phyloP scores from a whole-genome alignment of 192 early-diverging fungal species.

The Backusella westeae region DNA sequence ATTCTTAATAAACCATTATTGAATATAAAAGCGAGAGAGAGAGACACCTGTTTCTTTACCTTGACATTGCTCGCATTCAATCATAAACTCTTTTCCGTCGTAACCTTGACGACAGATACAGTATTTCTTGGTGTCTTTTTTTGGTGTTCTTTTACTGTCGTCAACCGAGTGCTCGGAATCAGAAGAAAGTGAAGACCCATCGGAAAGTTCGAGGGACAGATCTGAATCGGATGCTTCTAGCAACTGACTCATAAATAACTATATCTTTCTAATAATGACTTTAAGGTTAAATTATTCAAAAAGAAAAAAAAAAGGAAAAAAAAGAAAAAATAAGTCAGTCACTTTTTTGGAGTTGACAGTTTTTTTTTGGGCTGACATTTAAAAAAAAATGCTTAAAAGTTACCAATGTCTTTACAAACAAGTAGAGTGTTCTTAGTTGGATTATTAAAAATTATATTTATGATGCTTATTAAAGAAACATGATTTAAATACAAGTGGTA shows the following conservation, averaged over 20 bases:
- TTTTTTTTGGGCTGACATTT: background rate
- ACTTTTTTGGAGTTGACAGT: too few species aligned
- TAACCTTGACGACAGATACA: slow-evolving; percentile 52
- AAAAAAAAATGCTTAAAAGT: background rate
- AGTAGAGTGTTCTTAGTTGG: too few species aligned
- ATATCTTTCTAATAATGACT: background rate
- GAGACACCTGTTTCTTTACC: slow-evolving; percentile 26
- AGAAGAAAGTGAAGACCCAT: slow-evolving; percentile 27
- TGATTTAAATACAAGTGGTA: too few species aligned
- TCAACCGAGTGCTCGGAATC: slow-evolving; percentile 17
- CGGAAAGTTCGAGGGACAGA: slow-evolving; percentile 29
- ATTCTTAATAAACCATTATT: background rate
- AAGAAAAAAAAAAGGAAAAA: background rate
- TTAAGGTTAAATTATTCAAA: background rate
- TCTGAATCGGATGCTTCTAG: slow-evolving; percentile 21
- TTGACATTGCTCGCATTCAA: slow-evolving; percentile 54
- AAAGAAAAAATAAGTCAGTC: background rate
- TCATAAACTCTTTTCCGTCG: slow-evolving; percentile 56
- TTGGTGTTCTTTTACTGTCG: slow-evolving; percentile 1
- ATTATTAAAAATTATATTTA: too few species aligned
- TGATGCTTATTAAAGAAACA: too few species aligned
- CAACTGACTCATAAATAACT: background rate
- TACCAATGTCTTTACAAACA: background rate
- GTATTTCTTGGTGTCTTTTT: slow-evolving; percentile 36
- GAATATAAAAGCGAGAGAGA: background rate